A percentile compares a stretch with the other conserved stretches of the same genome.
phyloP scores from a whole-genome alignment of 805 yeast genomes.

The Lipomyces mesembrius region DNA sequence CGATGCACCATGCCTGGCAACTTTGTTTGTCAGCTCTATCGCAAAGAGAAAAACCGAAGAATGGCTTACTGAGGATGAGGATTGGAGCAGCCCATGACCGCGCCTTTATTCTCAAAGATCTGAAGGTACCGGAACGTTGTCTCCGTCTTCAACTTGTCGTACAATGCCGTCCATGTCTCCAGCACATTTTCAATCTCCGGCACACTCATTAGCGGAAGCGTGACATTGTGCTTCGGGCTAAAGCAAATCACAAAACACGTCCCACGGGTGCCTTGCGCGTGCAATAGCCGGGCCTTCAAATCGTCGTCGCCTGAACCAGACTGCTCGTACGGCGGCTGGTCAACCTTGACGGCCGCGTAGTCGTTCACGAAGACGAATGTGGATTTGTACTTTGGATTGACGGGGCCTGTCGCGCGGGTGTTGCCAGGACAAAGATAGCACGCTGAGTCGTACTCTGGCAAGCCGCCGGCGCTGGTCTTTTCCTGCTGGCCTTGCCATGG shows the following conservation, averaged over 20 bases:
- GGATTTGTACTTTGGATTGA: constrained; percentile 59
- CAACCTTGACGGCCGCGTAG: constrained; percentile 67
- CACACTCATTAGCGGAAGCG: constrained; percentile 55
- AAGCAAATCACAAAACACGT: constrained; percentile 74
- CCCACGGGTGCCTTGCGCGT: constrained; percentile 65
- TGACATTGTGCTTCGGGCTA: constrained; percentile 66
- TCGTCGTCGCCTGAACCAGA: constrained; percentile 24
- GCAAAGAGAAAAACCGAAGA: constrained; percentile 4
- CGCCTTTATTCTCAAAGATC: constrained; percentile 77
- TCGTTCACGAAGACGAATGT: constrained; percentile 71
- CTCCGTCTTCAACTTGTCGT: constrained; percentile 51
- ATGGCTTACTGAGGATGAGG: constrained; percentile 66
- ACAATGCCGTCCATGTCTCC: constrained; percentile 63
- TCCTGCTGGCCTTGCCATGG: constrained; percentile 84
- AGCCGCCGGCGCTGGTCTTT: constrained; percentile 48
- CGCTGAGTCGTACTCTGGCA: constrained; percentile 63
- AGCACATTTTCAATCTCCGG: constrained; percentile 56
- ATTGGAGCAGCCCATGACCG: constrained; percentile 81
- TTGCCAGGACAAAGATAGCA: constrained; percentile 79
- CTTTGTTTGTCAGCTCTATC: constrained; percentile 9
- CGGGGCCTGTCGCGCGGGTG: constrained; percentile 62
- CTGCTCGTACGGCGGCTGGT: constrained; percentile 47
- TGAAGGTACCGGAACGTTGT: constrained; percentile 60
- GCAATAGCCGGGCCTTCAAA: constrained; percentile 50
- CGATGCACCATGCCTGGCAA: constrained; percentile 70